Evolutionary conservation across 306 rosid species (phyloP), one percentile per base, ranked within the genome.

Genomic region (Rubus idaeus): DNA sequence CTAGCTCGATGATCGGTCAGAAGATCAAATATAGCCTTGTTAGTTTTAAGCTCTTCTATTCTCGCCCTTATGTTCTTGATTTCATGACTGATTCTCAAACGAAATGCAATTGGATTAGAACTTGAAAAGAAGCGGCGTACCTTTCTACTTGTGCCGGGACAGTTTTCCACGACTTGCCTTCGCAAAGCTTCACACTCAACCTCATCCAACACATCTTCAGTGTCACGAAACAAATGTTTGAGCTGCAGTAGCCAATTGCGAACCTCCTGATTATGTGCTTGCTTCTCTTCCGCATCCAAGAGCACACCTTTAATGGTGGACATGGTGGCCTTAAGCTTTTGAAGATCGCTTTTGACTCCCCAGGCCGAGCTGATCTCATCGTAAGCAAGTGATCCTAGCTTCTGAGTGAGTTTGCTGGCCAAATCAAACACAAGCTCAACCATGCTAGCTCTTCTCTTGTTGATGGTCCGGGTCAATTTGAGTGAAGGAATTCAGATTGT

Each of bases 261-360:
- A 42, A 77, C 21, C 68, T 44, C 17, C 2, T 0, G 3, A 7
- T 63, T 5, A 4, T 46, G 50, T 2, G 23, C 68, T 56, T 77
- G 84, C 78, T 80, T 80, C 77, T 66, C 50, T 41, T 77, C 83
- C 5, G 86, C 88, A 26, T 84, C 86, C 23, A 78, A 46, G 37
- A 84, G 50, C 42, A 73, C 71, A 1, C 18, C 69, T 76, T 67
- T 82, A 61, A 82, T 50, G 40, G 23, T 17, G 46, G 76, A 80
- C 23, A 84, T 44, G 23, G 78, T 71, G 8, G 10, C 1, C 70
- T 56, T 4, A 11, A 82, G 77, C 5, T 57, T 64, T 20, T 10
- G 67, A 3, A 87, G 57, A 71, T 82, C 78, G 0, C 37, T 26
- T 44, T 21, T 40, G 49, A 82, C 40, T 1, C 72, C 73, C 63